Conservation (phyloP, 2,329 filamentous ascomycete species). For the Nothophoma quercina region DNA sequence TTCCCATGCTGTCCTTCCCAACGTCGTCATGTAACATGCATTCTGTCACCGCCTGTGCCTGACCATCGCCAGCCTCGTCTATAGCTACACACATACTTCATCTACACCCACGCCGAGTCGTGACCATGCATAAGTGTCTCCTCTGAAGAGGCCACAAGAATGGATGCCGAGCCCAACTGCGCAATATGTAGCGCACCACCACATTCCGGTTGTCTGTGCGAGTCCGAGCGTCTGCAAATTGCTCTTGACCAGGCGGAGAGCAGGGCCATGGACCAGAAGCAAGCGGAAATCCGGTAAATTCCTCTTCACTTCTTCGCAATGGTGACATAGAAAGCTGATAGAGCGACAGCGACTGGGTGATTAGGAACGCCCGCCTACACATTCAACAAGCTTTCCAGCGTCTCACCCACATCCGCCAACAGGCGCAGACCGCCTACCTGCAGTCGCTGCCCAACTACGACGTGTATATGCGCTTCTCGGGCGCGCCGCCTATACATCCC, state of each 20-base stretch:
- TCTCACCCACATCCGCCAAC: constrained; percentile 50
- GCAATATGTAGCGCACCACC: constrained; percentile 52
- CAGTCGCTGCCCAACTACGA: constrained; percentile 56
- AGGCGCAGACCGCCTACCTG: constrained; percentile 53
- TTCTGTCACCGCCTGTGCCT: constrained; percentile 48
- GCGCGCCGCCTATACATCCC: constrained; percentile 54
- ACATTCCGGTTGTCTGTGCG: constrained; percentile 50
- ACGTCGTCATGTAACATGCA: constrained; percentile 49
- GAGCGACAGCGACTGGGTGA: constrained; percentile 55
- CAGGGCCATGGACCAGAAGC: constrained; percentile 47
- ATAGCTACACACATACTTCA: no score
- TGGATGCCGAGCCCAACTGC: constrained; percentile 51
- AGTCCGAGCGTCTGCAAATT: constrained; percentile 50
- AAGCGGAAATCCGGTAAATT: constrained; percentile 46
- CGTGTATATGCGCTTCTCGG: constrained; percentile 56
- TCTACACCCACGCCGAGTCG: constrained; percentile 17
- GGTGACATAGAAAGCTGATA: constrained; percentile 30
- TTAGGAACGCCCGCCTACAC: constrained; percentile 54
- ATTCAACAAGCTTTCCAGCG: constrained; percentile 55
- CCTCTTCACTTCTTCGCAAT: background rate
- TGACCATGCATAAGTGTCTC: constrained; percentile 39
- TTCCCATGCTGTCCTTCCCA: constrained; percentile 30
- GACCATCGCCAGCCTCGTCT: constrained; percentile 31
- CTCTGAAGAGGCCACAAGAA: constrained; percentile 37
- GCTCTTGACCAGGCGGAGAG: constrained; percentile 51